phyloP scores from a whole-genome alignment of 176 grass and related monocot genomes.

The Coix lacrymajobi region DNA sequence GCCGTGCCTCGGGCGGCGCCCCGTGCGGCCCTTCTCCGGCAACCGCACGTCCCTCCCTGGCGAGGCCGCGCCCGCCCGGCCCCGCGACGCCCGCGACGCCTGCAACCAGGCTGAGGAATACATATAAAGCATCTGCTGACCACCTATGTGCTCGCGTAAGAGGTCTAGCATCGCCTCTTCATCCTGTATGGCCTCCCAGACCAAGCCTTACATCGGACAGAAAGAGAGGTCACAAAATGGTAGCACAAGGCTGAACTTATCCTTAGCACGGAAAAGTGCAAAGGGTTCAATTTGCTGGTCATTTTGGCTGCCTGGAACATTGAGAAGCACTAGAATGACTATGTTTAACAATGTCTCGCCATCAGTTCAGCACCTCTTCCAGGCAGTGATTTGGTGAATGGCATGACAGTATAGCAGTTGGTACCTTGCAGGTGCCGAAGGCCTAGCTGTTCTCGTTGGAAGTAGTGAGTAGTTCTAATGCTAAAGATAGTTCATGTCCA shows the following conservation, averaged over 20 bases:
- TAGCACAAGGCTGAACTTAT: background rate
- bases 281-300: background rate
- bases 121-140: background rate
- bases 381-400: too few species aligned
- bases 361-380: background rate
- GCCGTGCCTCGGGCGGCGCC: too few species aligned
- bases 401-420: background rate
- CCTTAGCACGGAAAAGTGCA: background rate
- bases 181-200: background rate
- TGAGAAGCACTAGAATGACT: background rate
- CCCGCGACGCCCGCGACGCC: too few species aligned
- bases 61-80: too few species aligned
- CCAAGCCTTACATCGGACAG: background rate
- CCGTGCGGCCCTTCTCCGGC: too few species aligned
- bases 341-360: background rate
- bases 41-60: too few species aligned
- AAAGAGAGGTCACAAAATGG: background rate
- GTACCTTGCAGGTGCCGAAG: background rate
- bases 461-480: background rate
- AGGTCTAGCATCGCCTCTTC: background rate
- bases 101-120: background rate
- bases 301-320: background rate
- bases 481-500: background rate
- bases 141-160: background rate
- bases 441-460: background rate